Evolutionary conservation across 1,139 yeast species (phyloP).

Genomic region (Hansenula sp.): DNA sequence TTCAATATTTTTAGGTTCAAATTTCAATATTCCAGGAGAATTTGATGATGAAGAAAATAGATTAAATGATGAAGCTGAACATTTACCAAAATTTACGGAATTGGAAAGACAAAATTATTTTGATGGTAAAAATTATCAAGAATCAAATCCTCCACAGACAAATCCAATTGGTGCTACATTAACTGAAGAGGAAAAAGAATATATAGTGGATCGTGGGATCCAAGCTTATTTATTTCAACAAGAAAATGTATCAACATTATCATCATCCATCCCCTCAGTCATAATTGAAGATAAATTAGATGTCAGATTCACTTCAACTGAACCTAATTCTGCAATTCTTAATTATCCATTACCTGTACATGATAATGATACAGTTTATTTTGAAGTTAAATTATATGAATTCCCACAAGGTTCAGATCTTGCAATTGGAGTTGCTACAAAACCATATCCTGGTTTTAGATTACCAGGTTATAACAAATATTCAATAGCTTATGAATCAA

Average conservation of each 20-base stretch:
- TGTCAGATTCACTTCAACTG: conserved; percentile 39
- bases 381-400: conserved; percentile 64
- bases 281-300: conserved; percentile 64
- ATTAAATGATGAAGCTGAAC: conserved; percentile 28
- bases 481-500: conserved; percentile 83
- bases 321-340: conserved; percentile 43
- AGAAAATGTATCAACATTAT: conserved; percentile 18
- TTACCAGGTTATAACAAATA: conserved; percentile 80
- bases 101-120: conserved; percentile 31
- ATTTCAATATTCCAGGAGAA: conserved; percentile 32
- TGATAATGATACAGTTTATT: conserved; percentile 60
- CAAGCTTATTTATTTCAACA: conserved; percentile 39
- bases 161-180: conserved; percentile 36
- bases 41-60: conserved; percentile 31
- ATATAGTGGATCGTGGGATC: conserved; percentile 45
- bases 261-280: conserved; percentile 30
- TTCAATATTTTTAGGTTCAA: conserved; percentile 26
- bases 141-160: conserved; percentile 34
- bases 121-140: conserved; percentile 33
- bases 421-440: conserved; percentile 77
- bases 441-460: conserved; percentile 86
- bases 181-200: conserved; percentile 30
- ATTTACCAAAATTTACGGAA: conserved; percentile 28
- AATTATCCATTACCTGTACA: conserved; percentile 62
- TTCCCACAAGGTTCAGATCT: conserved; percentile 32